Conservation (phyloP, 257 asterid species). For the Henckelia pumila region DNA sequence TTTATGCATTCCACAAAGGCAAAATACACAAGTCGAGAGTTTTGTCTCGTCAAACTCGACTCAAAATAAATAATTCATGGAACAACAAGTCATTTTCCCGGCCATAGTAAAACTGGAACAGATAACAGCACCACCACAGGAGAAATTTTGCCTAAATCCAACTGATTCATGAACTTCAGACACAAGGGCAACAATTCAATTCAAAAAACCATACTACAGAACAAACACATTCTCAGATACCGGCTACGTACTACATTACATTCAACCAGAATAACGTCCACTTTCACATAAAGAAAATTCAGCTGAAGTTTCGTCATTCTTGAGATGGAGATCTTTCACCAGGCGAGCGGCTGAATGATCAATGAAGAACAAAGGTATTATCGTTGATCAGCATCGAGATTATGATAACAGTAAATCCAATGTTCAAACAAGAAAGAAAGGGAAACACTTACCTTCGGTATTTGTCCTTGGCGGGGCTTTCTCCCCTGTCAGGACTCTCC, state of each 20-base stretch:
- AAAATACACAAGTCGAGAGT: too few species aligned
- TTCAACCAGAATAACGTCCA: not conserved
- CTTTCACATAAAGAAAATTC: not conserved
- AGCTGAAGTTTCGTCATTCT: constrained; percentile 25
- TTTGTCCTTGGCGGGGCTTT: constrained; percentile 58
- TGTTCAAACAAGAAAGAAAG: not conserved
- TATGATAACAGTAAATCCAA: not conserved
- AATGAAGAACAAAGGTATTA: not conserved
- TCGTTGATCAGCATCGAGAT: not conserved
- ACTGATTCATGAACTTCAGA: not conserved
- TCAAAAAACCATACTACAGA: not conserved
- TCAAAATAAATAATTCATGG: too few species aligned
- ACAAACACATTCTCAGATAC: not conserved
- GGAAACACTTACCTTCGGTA: constrained; percentile 43
- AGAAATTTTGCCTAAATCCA: not conserved
- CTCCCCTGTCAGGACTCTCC: constrained; percentile 58
- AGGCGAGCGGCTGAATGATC: constrained; percentile 57
- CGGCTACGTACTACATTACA: not conserved
- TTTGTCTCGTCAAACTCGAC: too few species aligned
- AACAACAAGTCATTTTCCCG: too few species aligned
- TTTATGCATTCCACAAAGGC: too few species aligned
- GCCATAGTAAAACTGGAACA: not conserved
- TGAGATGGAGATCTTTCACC: constrained; percentile 64
- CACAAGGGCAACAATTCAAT: not conserved
- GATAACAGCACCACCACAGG: not conserved